Base-by-base conservation (phyloP, 306 rosid species). In the Ormosia emarginata region DNA sequence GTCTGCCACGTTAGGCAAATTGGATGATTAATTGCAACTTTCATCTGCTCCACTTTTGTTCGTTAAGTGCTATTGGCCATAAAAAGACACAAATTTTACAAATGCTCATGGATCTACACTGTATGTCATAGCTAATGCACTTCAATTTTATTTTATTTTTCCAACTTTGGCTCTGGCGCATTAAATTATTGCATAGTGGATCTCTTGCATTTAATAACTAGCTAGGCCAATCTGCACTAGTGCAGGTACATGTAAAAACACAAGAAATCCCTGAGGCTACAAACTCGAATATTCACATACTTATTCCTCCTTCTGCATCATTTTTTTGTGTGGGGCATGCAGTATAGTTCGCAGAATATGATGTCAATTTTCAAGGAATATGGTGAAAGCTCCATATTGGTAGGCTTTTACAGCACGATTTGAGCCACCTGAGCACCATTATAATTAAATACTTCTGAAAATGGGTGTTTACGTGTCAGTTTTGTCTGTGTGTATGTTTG, bases 181-280 rank as follows among this genome's bases (percentile, higher is more conserved):
- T 61, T 74, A 86, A 78, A 69, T 33, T 82, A 79, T 58, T 61
- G 36, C 52, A 67, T 72, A 66, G 90, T 86, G 88, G 82, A 81
- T 81, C 66, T 15, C 82, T 59, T 87, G 76, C 67, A 78, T 78
- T 77, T 78, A 47, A 52, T 67, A 66, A 66, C 12, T 68, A 14
- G 6, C 11, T 33, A 77, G 29, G 43, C 9, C 78, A 57, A 67
- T 32, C 3, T 74, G 18, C 55, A 7, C 66, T 11, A n/a, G n/a
- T 58, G 74, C 6, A n/a, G n/a, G 68, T 52, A 10, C 59, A 65
- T 44, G 43, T 18, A 78, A 10, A 6, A 59, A 29, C 50, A 50
- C 6, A 13, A 63, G 40, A 40, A 67, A 65, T 62, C 8, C 29
- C 8, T 36, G 29, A 69, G 65, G 41, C 24, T 63, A 73, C 58